Conservation (phyloP, 192 early-diverging fungal genomes). For the Coemansia guatemalensis region DNA sequence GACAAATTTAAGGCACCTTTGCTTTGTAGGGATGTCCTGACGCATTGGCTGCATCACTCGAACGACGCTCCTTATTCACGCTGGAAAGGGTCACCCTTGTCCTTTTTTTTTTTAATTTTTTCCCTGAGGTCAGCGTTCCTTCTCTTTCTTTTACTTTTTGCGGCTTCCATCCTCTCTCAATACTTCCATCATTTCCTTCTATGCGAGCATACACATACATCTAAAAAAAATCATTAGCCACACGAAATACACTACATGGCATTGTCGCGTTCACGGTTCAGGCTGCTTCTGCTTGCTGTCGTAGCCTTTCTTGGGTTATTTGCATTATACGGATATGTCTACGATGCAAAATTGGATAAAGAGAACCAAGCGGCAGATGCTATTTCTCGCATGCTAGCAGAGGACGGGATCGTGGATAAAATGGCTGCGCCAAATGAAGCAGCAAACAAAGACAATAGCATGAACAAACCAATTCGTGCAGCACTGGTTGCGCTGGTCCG, state of each 20-base stretch:
- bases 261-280: background rate
- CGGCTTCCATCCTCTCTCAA: background rate
- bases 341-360: background rate
- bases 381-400: background rate
- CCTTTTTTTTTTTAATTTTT: too few species aligned
- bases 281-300: background rate
- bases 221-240: background rate
- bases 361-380: background rate
- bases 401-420: background rate
- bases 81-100: too few species aligned
- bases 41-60: too few species aligned
- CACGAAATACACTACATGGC: background rate
- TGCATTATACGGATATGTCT: background rate
- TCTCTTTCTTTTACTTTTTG: background rate
- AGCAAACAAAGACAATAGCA: background rate
- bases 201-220: background rate
- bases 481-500: conserved; percentile 67
- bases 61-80: too few species aligned
- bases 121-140: background rate
- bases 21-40: too few species aligned
- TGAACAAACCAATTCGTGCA: conserved; percentile 9
- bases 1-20: too few species aligned
- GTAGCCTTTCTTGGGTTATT: background rate
- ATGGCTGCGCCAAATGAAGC: background rate
- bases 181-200: background rate